Conservation (phyloP, 2,329 filamentous ascomycete genomes). For the Aspergillus sp. region DNA sequence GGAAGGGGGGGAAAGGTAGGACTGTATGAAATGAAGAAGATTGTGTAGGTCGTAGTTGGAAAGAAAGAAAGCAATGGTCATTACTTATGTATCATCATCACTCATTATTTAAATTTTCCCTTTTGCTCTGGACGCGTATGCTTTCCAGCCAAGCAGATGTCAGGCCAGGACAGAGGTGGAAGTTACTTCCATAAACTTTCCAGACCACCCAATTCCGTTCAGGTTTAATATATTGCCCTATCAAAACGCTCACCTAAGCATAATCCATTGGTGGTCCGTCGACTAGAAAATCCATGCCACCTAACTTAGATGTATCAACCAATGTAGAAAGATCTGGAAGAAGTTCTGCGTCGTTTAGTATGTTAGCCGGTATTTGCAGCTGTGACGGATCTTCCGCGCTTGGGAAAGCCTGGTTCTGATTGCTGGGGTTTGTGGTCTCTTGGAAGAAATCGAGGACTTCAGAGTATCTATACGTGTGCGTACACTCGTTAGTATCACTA, state of each 20-base stretch:
- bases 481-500: not conserved
- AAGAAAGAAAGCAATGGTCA: too few species aligned
- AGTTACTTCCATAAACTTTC: not conserved
- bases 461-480: slow-evolving; percentile 71
- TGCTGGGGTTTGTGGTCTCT: slow-evolving; percentile 49
- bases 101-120: not conserved
- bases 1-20: too few species aligned
- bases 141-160: not conserved
- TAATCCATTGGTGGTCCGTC: not conserved
- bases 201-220: not conserved
- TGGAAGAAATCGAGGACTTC: slow-evolving; percentile 99
- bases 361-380: not conserved
- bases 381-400: not conserved
- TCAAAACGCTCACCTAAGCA: not conserved
- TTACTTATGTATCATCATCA: not conserved
- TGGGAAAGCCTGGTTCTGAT: not conserved
- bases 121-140: not conserved
- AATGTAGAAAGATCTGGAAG: not conserved
- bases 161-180: not conserved
- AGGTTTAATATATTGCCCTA: not conserved
- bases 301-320: not conserved
- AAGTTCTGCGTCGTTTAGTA: not conserved
- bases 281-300: not conserved
- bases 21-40: not conserved
- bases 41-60: not conserved